phyloP scores from a whole-genome alignment of 2,329 filamentous ascomycete genomes.

The Sporothrix protearum region DNA sequence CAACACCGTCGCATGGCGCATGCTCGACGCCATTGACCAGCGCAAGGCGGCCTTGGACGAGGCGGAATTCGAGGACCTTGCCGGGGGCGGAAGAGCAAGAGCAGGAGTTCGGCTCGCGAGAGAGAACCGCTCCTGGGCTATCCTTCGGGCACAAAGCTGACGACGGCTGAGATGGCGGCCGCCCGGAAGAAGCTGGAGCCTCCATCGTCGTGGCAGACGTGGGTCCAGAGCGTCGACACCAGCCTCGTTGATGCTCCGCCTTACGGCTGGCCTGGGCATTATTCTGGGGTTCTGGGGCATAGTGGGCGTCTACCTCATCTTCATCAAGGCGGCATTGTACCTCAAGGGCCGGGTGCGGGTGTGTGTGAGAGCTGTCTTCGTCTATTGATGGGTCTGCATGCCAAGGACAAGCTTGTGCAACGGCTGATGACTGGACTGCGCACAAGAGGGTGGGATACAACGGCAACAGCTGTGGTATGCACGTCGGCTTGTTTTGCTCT shows the following conservation, averaged over 20 bases:
- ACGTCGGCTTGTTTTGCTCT: background rate
- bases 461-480: background rate
- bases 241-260: conserved; percentile 43
- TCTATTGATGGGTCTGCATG: background rate
- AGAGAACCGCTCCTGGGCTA: conserved; percentile 21
- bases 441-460: background rate
- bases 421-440: background rate
- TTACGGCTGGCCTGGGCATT: conserved; percentile 45
- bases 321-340: conserved; percentile 41
- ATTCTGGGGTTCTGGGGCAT: conserved; percentile 50
- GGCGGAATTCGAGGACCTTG: background rate
- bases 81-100: conserved; percentile 12
- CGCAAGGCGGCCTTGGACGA: conserved; percentile 37
- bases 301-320: conserved; percentile 48
- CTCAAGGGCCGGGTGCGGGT: conserved; percentile 28
- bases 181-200: conserved; percentile 8
- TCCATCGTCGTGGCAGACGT: conserved; percentile 42
- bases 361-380: background rate
- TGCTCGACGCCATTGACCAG: conserved; percentile 52
- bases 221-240: conserved; percentile 41
- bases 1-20: conserved; percentile 63
- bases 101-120: conserved; percentile 18
- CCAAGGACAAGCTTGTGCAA: background rate
- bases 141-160: conserved; percentile 17
- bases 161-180: background rate